phyloP scores from a whole-genome alignment of 345 rosid genomes.

The Euphorbia pulcherrima region DNA sequence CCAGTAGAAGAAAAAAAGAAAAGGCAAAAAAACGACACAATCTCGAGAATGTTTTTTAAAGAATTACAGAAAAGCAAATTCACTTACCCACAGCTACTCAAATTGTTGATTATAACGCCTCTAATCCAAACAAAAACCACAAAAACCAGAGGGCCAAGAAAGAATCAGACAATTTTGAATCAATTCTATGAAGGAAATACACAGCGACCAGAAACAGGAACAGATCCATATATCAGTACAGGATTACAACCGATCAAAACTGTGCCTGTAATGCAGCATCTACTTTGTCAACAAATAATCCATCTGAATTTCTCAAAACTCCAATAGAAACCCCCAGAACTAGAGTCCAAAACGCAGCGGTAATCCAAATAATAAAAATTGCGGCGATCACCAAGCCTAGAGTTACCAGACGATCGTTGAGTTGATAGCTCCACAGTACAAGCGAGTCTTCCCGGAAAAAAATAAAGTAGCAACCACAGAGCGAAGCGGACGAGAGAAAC shows the following conservation, averaged over 20 bases:
- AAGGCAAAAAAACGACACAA: neutral
- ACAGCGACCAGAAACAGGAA: constrained; percentile 16
- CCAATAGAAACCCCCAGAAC: constrained; percentile 29
- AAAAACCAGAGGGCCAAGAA: neutral
- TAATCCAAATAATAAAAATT: constrained; percentile 31
- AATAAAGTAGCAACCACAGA: constrained; percentile 41
- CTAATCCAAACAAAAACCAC: neutral
- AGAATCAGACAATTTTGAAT: neutral
- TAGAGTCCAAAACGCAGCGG: constrained; percentile 25
- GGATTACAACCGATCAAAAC: constrained; percentile 24
- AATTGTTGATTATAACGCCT: neutral
- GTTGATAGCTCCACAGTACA: constrained; percentile 27
- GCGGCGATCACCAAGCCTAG: constrained; percentile 30
- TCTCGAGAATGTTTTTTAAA: neutral
- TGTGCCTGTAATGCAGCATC: constrained; percentile 22
- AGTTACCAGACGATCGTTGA: constrained; percentile 29
- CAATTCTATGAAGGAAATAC: neutral
- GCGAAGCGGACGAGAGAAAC: constrained; percentile 30
- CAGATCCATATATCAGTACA: constrained; percentile 13
- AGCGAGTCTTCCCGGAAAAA: constrained; percentile 42
- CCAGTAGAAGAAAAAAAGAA: neutral
- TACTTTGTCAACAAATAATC: constrained; percentile 30
- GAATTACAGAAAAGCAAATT: neutral
- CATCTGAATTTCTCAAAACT: constrained; percentile 29
- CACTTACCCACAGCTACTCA: neutral